phyloP scores from a whole-genome alignment of 768 basidiomycete genomes.

The Mycena galopus region DNA sequence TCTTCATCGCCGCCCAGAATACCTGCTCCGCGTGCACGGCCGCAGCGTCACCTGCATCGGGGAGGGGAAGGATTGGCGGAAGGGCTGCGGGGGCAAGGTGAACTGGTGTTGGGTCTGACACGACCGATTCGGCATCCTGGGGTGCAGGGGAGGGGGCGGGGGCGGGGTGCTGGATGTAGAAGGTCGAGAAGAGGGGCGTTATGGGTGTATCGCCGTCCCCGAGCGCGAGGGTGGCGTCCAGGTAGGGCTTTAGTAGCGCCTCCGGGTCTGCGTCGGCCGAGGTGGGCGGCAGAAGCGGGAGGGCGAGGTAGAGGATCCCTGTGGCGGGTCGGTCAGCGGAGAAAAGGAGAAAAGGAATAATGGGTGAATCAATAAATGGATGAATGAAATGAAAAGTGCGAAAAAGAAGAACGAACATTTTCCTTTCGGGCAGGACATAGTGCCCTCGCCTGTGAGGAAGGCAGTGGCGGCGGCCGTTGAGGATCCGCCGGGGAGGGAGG shows the following conservation, averaged over 20 bases:
- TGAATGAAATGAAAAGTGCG: not conserved
- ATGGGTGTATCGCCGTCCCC: slow-evolving; percentile 37
- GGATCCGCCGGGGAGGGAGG: slow-evolving; percentile 64
- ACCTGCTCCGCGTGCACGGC: slow-evolving; percentile 68
- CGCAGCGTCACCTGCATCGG: slow-evolving; percentile 70
- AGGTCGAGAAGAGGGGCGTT: slow-evolving; percentile 64
- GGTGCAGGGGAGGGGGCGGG: not conserved
- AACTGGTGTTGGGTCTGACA: not conserved
- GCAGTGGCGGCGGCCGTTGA: slow-evolving; percentile 67
- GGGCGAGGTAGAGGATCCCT: slow-evolving; percentile 74
- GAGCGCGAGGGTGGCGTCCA: slow-evolving; percentile 60
- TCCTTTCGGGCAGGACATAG: slow-evolving; percentile 78
- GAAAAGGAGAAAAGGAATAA: not conserved
- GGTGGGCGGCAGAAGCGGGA: slow-evolving; percentile 55
- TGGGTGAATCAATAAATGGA: not conserved
- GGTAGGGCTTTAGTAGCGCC: slow-evolving; percentile 67
- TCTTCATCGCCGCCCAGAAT: slow-evolving; percentile 61
- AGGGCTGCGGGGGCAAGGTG: slow-evolving; percentile 48
- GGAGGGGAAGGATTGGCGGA: slow-evolving; percentile 50
- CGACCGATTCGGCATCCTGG: not conserved
- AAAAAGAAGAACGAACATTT: slow-evolving; percentile 67
- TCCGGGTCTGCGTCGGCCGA: slow-evolving; percentile 48
- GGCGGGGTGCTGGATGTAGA: slow-evolving; percentile 66
- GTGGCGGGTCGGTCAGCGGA: slow-evolving; percentile 26
- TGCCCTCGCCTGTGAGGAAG: slow-evolving; percentile 78